Percentiles rank a stretch among this genome's conserved stretches.
Conservation (phyloP, 495 filamentous ascomycete species). For the Aspergillus wentii region DNA sequence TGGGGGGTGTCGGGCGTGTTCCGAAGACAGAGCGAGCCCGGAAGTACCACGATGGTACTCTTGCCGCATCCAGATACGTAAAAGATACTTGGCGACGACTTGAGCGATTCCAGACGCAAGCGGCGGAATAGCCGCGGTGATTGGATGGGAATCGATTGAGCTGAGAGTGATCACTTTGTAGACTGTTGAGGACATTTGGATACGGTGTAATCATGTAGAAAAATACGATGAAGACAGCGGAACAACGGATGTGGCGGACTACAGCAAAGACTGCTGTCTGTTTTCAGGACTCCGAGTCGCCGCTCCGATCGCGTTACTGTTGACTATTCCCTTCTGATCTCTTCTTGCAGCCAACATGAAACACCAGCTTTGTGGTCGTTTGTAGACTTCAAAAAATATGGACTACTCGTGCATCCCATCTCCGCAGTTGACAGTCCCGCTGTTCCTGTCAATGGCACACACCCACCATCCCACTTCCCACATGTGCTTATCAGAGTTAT, state of each 20-base stretch:
- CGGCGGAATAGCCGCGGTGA: too few species aligned
- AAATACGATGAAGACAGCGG: conserved; percentile 1
- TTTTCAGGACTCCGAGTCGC: too few species aligned
- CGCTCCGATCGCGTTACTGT: conserved; percentile 9
- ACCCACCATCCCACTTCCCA: neutral
- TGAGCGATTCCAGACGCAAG: conserved; percentile 12
- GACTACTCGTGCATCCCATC: conserved; percentile 15
- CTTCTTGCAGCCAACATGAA: conserved; percentile 6
- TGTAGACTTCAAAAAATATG: too few species aligned
- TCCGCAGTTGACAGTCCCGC: conserved; percentile 24
- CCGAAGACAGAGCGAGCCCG: conserved; percentile 24
- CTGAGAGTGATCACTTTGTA: too few species aligned
- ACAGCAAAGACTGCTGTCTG: too few species aligned
- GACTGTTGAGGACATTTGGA: too few species aligned
- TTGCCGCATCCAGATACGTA: conserved; percentile 18
- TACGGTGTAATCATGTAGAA: too few species aligned
- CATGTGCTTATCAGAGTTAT: conserved; percentile 1
- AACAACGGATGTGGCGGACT: too few species aligned
- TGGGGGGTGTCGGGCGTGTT: conserved; percentile 26
- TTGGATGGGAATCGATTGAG: too few species aligned
- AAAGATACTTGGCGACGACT: conserved; percentile 11
- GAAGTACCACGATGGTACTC: conserved; percentile 17
- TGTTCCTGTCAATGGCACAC: too few species aligned
- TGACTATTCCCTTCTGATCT: conserved; percentile 6
- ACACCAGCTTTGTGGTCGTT: conserved; percentile 2